A percentile compares a stretch with the other conserved stretches of the same genome.
phyloP scores from a whole-genome alignment of 1,284 basidiomycete genomes.

The Ceratobasidium sp. region DNA sequence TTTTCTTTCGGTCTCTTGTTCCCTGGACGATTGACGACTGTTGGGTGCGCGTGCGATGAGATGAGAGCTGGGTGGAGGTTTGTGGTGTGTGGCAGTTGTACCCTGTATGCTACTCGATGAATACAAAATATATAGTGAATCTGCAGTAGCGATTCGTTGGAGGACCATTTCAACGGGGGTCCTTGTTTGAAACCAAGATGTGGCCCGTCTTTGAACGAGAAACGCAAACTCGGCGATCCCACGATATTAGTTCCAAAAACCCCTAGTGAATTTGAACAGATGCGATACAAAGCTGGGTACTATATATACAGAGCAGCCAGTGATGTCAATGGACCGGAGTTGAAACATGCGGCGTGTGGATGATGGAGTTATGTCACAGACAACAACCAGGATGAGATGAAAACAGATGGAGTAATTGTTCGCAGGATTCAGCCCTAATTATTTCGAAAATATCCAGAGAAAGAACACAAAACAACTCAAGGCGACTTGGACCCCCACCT shows the following conservation, averaged over 20 bases:
- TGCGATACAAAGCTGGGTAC: constrained; percentile 8
- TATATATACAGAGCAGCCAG: constrained; percentile 23
- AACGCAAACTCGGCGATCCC: too few relatives aligned
- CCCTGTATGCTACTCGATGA: background rate
- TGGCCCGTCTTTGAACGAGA: too few relatives aligned
- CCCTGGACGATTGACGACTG: too few relatives aligned
- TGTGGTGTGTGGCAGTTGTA: too few relatives aligned
- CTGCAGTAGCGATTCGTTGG: background rate
- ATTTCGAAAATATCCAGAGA: background rate
- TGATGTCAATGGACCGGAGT: constrained; percentile 3
- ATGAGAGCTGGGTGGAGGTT: too few relatives aligned
- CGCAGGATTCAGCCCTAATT: background rate
- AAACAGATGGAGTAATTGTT: background rate
- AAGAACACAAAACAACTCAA: background rate
- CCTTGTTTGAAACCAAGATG: too few relatives aligned
- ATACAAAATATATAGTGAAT: background rate
- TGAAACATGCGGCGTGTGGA: constrained; percentile 1
- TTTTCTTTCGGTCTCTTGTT: too few relatives aligned
- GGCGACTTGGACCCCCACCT: constrained; percentile 12
- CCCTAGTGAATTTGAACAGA: background rate
- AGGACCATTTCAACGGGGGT: too few relatives aligned
- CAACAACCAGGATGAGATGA: background rate
- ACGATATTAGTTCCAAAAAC: too few relatives aligned
- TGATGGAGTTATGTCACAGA: background rate
- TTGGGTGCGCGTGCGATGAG: too few relatives aligned